Percentiles rank a stretch among this genome's conserved stretches.
phyloP scores from a whole-genome alignment of 306 rosid genomes.

The Dryas alaskensis region DNA sequence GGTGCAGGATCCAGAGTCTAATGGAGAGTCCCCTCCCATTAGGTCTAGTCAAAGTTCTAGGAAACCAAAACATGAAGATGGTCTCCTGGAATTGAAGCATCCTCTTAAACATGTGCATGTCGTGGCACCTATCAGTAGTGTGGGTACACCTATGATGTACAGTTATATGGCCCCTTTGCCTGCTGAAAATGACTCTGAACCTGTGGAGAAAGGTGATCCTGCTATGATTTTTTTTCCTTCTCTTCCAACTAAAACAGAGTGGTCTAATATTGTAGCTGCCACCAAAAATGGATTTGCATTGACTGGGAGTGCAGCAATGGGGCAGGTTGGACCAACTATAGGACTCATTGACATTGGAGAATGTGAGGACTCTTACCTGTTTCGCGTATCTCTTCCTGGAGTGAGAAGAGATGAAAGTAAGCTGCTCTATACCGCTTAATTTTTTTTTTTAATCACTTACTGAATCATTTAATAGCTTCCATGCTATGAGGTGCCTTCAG shows the following conservation, averaged over 20 bases:
- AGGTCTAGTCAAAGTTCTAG: constrained; percentile 19
- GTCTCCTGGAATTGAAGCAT: constrained; percentile 24
- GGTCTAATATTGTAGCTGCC: constrained; percentile 31
- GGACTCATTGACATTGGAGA: constrained; percentile 45
- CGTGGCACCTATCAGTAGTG: constrained; percentile 19
- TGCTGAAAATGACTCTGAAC: not conserved
- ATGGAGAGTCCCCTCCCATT: constrained; percentile 19
- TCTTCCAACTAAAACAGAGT: constrained; percentile 32
- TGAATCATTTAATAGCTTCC: not conserved
- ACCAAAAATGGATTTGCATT: constrained; percentile 34
- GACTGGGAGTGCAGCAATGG: constrained; percentile 43
- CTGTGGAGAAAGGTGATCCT: constrained; percentile 21
- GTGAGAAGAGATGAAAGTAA: constrained; percentile 43
- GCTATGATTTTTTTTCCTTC: constrained; percentile 41
- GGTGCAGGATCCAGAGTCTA: constrained; percentile 21
- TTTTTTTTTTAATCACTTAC: not conserved
- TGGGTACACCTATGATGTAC: constrained; percentile 16
- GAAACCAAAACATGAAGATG: constrained; percentile 27
- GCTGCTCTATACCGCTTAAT: constrained; percentile 12
- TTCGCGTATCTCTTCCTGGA: constrained; percentile 39
- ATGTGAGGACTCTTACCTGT: constrained; percentile 33
- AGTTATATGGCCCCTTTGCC: constrained; percentile 14
- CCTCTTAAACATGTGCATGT: constrained; percentile 16
- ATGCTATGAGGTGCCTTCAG: not conserved
- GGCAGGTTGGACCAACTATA: constrained; percentile 31